A percentile compares a stretch with the other conserved stretches of the same genome.
phyloP scores from a whole-genome alignment of 345 rosid species.

The Citrus glauca region DNA sequence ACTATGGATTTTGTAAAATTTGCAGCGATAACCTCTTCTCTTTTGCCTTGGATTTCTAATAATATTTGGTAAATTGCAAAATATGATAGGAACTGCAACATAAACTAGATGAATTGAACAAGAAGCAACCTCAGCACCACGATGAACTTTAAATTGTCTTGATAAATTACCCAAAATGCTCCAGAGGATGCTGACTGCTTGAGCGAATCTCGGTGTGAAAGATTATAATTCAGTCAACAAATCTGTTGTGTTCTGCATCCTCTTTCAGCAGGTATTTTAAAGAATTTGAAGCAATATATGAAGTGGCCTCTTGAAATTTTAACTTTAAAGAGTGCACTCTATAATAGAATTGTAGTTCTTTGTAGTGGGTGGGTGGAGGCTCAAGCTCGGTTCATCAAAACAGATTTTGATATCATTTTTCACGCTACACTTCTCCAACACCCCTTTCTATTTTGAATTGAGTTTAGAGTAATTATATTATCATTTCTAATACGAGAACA shows the following conservation, averaged over 20 bases:
- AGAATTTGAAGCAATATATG: conserved; percentile 9
- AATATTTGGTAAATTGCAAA: conserved; percentile 9
- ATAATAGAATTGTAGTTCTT: neutral
- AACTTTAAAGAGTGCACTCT: conserved; percentile 2
- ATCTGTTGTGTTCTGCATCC: conserved; percentile 3
- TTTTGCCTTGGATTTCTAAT: neutral
- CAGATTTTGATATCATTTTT: conserved; percentile 7
- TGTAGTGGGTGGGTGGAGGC: conserved; percentile 6
- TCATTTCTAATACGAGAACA: neutral
- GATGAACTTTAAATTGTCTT: conserved; percentile 58
- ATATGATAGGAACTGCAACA: conserved; percentile 60
- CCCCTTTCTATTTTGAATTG: neutral
- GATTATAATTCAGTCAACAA: neutral
- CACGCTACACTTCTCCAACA: neutral
- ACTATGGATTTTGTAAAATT: neutral
- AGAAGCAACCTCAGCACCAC: conserved; percentile 53
- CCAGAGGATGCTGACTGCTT: conserved; percentile 16
- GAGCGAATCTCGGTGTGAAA: neutral
- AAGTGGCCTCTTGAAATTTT: conserved; percentile 3
- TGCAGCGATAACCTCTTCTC: neutral
- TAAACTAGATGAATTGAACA: conserved; percentile 63
- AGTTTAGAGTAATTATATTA: neutral
- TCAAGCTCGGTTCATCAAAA: neutral
- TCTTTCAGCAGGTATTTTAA: conserved; percentile 3
- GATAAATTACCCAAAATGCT: conserved; percentile 7